Evolutionary conservation across 2,329 filamentous ascomycete genomes (phyloP).

Genomic region (Dothistroma septosporum): DNA sequence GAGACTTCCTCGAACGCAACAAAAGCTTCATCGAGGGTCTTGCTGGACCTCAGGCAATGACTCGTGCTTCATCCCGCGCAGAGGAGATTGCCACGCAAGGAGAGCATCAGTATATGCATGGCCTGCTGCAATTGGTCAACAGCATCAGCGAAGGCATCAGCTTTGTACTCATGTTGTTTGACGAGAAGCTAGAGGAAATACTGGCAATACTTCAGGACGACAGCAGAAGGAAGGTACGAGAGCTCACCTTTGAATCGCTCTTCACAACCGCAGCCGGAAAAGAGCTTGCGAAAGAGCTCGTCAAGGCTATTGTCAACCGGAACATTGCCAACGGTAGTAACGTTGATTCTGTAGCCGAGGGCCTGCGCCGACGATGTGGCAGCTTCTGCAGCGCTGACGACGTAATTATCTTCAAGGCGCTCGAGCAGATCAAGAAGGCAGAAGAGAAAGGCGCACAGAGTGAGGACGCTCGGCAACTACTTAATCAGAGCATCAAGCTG

Average conservation of each 20-base stretch:
- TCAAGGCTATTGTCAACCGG: slow-evolving; percentile 96
- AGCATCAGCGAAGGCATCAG: slow-evolving; percentile 95
- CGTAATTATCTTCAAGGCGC: slow-evolving; percentile 96
- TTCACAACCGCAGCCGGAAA: slow-evolving; percentile 77
- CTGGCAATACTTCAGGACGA: slow-evolving; percentile 68
- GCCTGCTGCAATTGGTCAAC: slow-evolving; percentile 76
- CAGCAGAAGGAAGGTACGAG: slow-evolving; percentile 64
- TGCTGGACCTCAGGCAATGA: slow-evolving; percentile 82
- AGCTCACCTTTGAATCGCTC: slow-evolving; percentile 80
- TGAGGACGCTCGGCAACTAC: slow-evolving; percentile 69
- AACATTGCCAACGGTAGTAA: slow-evolving; percentile 97
- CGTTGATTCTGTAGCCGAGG: slow-evolving; percentile 94
- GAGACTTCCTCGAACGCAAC: slow-evolving; percentile 81
- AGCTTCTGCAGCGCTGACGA: slow-evolving; percentile 98
- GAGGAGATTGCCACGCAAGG: slow-evolving; percentile 90
- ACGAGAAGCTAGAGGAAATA: slow-evolving; percentile 88
- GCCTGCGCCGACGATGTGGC: slow-evolving; percentile 84
- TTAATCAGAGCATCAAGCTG: slow-evolving; percentile 83
- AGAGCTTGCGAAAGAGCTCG: slow-evolving; percentile 86
- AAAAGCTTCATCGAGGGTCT: slow-evolving; percentile 88
- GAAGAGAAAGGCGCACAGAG: slow-evolving; percentile 71
- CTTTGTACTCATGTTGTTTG: slow-evolving; percentile 90
- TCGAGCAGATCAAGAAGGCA: slow-evolving; percentile 87
- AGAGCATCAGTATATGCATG: slow-evolving; percentile 87
- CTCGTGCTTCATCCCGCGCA: slow-evolving; percentile 71